phyloP scores from a whole-genome alignment of 1,139 yeast species.

The Yarrowia galli region DNA sequence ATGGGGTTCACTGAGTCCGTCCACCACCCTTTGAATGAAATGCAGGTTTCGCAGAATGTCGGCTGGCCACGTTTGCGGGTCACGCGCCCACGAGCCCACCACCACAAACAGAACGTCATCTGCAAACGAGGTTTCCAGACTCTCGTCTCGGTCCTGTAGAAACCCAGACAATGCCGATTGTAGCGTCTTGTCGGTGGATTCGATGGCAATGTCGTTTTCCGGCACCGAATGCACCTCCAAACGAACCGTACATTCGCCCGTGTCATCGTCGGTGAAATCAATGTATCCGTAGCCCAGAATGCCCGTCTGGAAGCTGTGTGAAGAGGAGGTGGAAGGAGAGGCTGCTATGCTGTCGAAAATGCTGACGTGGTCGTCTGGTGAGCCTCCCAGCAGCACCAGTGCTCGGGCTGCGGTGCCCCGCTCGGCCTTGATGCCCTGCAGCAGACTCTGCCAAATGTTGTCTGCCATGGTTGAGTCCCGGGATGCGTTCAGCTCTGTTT shows the following conservation, averaged over 20 bases:
- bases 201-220: conserved; percentile 23
- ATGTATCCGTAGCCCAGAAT: conserved; percentile 34
- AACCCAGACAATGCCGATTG: conserved; percentile 22
- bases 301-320: conserved; percentile 27
- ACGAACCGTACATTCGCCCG: conserved; percentile 26
- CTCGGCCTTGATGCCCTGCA: conserved; percentile 35
- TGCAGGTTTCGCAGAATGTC: conserved; percentile 42
- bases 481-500: conserved; percentile 1
- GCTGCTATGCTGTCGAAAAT: conserved; percentile 26
- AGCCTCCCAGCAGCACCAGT: conserved; percentile 29
- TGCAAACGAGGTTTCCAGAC: conserved; percentile 28
- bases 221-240: conserved; percentile 30
- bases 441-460: conserved; percentile 36
- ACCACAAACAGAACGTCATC: conserved; percentile 41
- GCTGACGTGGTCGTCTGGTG: conserved; percentile 31
- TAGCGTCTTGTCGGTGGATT: conserved; percentile 15
- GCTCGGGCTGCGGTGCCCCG: conserved; percentile 17
- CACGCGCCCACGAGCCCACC: conserved; percentile 3
- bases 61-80: conserved; percentile 41
- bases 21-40: conserved; percentile 32
- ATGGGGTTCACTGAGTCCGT: conserved; percentile 31
- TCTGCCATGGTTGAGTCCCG: conserved; percentile 27
- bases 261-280: conserved; percentile 28
- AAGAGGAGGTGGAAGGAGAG: conserved; percentile 5
- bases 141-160: conserved; percentile 13